Evolutionary conservation across 805 yeast species (phyloP), one percentile per base, ranked within the genome.

Genomic region (Metschnikowia amazonensis): DNA sequence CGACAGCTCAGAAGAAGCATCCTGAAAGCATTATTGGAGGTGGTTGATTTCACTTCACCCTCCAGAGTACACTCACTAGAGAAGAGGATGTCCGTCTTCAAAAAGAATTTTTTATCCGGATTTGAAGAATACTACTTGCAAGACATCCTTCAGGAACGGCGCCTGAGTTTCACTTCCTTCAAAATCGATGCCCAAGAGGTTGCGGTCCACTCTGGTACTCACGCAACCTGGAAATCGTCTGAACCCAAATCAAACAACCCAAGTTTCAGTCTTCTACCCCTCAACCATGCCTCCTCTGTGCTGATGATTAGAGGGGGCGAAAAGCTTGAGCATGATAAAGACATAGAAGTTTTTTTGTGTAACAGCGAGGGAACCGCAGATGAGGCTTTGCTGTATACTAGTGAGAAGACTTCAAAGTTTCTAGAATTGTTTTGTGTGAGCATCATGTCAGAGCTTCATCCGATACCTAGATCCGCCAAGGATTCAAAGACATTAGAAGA

Each of bases 1-100:
- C 86, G 82, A 49, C 97, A 92, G 62, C 66, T 90, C 31, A 75
- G 97, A 43, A 71, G 76, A 43, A 77, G 74, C 13, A 52, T 92
- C 1, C 83, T 87, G 7, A 66, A 67, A 41, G 68, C 82, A 0
- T 58, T 94, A 30, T 65, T 86, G 38, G 84, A 79, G 25, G 70
- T 85, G 10, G 76, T 80, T 1, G 86, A 88, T 55, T 65, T 62
- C 20, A 51, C 60, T 0, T 60, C 70, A 0, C 69, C 80, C 0
- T 42, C 56, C 8, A 79, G 77, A 53, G 86, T 94, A 0, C 67
- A 69, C 42, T 61, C 80, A 0, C 64, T 86, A 21, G 56, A 58
- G 0, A 65, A 72, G 29, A 71, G 97, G 59, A 82, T 90, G 86
- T 45, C 60, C 1, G 60, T 78, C 0, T 79, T 88, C 53, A 70